These are phyloP conservation scores for Talaromyces sp. DNA, from an alignment of 2,329 filamentous ascomycete genomes.

Conservation along the genomic window DNA sequence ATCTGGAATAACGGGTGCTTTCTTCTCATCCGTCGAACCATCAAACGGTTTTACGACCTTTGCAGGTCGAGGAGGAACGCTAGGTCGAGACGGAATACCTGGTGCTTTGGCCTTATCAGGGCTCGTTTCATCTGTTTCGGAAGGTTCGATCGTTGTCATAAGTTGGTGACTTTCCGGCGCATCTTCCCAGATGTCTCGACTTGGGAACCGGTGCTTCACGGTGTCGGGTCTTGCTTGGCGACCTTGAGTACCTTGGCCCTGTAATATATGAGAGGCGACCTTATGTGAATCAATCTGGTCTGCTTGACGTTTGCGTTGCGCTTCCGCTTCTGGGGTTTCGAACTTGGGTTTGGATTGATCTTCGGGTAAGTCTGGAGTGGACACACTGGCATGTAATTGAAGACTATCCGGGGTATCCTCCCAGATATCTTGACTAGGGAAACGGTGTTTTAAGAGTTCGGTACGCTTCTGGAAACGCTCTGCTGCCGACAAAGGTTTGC, in stretches of 20 bases:
- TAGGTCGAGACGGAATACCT: conserved; percentile 30
- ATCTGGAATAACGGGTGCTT: conserved; percentile 54
- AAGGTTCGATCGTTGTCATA: conserved; percentile 62
- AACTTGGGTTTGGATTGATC: conserved; percentile 40
- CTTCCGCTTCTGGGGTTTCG: conserved; percentile 50
- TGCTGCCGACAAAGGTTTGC: conserved; percentile 50
- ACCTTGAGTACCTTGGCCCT: conserved; percentile 24
- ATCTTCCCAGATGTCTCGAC: conserved; percentile 93
- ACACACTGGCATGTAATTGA: conserved; percentile 73
- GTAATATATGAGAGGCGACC: conserved; percentile 33
- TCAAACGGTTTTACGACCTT: conserved; percentile 31
- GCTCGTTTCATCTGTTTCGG: conserved; percentile 50
- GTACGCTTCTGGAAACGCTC: conserved; percentile 56
- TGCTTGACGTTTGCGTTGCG: conserved; percentile 39
- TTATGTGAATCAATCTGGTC: conserved; percentile 38
- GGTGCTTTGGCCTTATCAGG: conserved; percentile 32
- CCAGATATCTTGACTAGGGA: conserved; percentile 96
- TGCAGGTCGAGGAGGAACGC: conserved; percentile 24
- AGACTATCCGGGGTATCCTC: conserved; percentile 89
- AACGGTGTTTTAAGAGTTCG: conserved; percentile 61
- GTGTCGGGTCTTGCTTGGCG: conserved; percentile 49
- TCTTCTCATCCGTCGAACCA: conserved; percentile 48
- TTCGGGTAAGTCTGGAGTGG: conserved; percentile 66
- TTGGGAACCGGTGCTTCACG: conserved; percentile 72
- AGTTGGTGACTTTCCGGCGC: conserved; percentile 77